These are phyloP conservation scores for Macadamia integrifolia DNA, from an alignment of 164 flowering plant species.

Conservation along the genomic window DNA sequence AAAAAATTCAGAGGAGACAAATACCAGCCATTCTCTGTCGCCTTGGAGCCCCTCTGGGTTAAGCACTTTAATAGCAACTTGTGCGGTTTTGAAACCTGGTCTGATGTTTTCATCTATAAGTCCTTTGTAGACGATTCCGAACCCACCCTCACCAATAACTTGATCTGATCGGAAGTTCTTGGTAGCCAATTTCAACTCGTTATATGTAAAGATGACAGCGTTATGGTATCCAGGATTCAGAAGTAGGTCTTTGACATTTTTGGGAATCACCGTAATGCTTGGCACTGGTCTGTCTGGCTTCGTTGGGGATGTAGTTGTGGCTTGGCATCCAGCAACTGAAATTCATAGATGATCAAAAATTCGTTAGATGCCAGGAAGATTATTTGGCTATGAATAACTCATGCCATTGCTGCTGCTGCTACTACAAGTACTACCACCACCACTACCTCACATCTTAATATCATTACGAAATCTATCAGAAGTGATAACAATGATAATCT, in stretches of 20 bases:
- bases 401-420: background rate
- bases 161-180: slow-evolving; percentile 78
- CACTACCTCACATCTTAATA: background rate
- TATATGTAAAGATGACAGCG: slow-evolving; percentile 73
- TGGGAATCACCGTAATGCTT: slow-evolving; percentile 29
- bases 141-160: slow-evolving; percentile 93
- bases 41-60: slow-evolving; percentile 86
- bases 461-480: background rate
- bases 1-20: slow-evolving; percentile 6
- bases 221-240: slow-evolving; percentile 51
- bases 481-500: background rate
- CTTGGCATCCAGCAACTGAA: background rate
- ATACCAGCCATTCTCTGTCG: slow-evolving; percentile 97
- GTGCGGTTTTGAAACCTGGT: slow-evolving; percentile 51
- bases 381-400: background rate
- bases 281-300: slow-evolving; percentile 5
- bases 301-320: background rate
- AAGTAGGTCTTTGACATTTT: slow-evolving; percentile 67
- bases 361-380: background rate
- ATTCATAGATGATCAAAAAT: slow-evolving; percentile 7
- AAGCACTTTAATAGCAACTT: slow-evolving; percentile 87
- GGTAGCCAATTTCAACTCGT: slow-evolving; percentile 77
- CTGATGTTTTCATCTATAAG: slow-evolving; percentile 66
- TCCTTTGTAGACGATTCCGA: slow-evolving; percentile 94
- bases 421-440: background rate